These are phyloP conservation scores for Termitomyces sp. DNA, from an alignment of 768 basidiomycete species.

Conservation along the genomic window DNA sequence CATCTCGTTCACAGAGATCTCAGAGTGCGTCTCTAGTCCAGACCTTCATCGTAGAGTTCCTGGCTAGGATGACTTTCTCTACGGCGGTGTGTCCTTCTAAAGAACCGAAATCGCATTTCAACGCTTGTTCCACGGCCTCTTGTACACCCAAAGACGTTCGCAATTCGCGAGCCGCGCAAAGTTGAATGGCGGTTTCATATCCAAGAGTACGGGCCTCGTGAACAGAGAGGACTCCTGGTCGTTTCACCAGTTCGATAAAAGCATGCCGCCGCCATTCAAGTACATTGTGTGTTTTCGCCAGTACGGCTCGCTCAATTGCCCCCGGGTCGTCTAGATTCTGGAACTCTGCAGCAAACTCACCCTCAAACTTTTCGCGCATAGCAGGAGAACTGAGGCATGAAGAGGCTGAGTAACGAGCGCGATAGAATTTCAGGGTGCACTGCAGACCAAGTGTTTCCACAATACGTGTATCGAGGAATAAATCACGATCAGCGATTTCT, in stretches of 20 bases:
- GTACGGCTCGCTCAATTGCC: background rate
- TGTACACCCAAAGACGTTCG: background rate
- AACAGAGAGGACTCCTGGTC: background rate
- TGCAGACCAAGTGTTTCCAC: background rate
- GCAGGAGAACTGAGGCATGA: background rate
- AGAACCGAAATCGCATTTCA: background rate
- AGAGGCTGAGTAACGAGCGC: background rate
- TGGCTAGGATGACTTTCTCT: conserved; percentile 3
- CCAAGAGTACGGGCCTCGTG: background rate
- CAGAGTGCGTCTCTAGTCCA: background rate
- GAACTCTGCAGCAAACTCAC: background rate
- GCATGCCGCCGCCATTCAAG: background rate
- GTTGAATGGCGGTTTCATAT: too few relatives aligned
- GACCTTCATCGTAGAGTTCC: background rate
- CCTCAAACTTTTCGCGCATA: background rate
- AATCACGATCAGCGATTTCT: background rate
- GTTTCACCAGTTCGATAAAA: background rate
- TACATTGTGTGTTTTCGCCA: background rate
- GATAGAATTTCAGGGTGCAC: background rate
- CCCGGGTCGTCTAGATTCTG: background rate
- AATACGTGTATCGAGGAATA: background rate
- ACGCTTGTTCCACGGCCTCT: background rate
- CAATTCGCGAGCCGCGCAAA: background rate
- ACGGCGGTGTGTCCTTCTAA: background rate
- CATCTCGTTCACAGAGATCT: background rate